A percentile compares a stretch with the other conserved stretches of the same genome.
Evolutionary conservation across 257 asterid species (phyloP).

Genomic region (Eucommia ulmoides): DNA sequence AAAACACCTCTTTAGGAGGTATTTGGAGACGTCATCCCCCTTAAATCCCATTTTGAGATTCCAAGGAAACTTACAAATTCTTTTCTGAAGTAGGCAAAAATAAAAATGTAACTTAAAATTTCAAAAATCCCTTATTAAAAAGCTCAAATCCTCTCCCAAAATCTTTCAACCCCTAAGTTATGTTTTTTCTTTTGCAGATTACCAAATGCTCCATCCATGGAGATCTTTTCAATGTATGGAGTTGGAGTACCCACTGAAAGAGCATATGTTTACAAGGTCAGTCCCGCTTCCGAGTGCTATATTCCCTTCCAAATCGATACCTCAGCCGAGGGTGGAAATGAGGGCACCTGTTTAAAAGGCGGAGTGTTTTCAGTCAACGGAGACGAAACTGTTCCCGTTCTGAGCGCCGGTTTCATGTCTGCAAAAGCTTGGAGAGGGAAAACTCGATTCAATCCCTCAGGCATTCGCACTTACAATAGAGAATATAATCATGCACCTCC

Average conservation of each 20-base stretch:
- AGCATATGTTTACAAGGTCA: constrained; percentile 62
- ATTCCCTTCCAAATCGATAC: constrained; percentile 74
- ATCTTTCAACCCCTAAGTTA: too few relatives aligned
- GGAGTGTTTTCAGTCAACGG: constrained; percentile 75
- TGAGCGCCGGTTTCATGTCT: constrained; percentile 71
- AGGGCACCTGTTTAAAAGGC: constrained; percentile 49
- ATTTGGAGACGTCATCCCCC: too few relatives aligned
- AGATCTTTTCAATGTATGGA: constrained; percentile 79
- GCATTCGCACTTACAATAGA: constrained; percentile 42
- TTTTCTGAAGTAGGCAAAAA: too few relatives aligned
- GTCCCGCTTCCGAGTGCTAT: constrained; percentile 49
- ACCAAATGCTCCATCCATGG: constrained; percentile 79
- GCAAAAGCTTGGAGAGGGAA: constrained; percentile 77
- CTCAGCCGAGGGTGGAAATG: constrained; percentile 52
- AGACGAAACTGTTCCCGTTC: constrained; percentile 70
- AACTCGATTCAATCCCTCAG: constrained; percentile 79
- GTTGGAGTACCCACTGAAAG: constrained; percentile 89
- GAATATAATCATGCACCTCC: constrained; percentile 76
- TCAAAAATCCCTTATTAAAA: too few relatives aligned
- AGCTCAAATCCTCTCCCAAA: too few relatives aligned
- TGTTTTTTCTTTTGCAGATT: constrained; percentile 53
- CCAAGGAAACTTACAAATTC: too few relatives aligned
- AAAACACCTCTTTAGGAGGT: too few relatives aligned
- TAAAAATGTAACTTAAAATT: too few relatives aligned
- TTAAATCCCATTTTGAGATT: too few relatives aligned